Evolutionary conservation across 345 rosid genomes (phyloP), one percentile per base, ranked within the genome.

Genomic region (Aethionema arabicum): DNA sequence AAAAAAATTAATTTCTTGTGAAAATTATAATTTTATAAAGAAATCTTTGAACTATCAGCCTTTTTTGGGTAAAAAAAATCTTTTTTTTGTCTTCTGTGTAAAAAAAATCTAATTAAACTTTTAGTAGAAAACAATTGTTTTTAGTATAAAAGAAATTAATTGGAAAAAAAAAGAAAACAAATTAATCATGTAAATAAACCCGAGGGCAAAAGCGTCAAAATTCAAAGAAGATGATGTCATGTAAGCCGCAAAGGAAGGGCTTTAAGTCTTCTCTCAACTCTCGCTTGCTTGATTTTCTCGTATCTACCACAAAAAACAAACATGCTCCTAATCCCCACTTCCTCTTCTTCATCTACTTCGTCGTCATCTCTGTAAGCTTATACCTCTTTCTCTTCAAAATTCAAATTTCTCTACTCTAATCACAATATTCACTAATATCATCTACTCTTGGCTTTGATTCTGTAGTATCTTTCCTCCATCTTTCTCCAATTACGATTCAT

Each of bases 291-390:
- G 67, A 52, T 44, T 52, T 21, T 37, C 16, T 54, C 27, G 12
- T 59, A 33, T 52, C 40, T 47, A 55, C 63, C 63, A 32, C 57
- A 55, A 55, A 61, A 21, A 44, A 4, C 11, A 6, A 52, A 68
- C 52, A 69, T 69, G 74, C 0, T 69, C 55, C 74, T 62, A 69
- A 47, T 69, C 58, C 68, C 74, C 40, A 62, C 57, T 47, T 54
- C 73, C 44, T 50, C 71, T 12, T 67, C 72, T 32, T 67, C 72
- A 16, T 48, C 72, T 0, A 57, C 59, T 7, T 69, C 67, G 4
- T 51, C 50, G 7, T 56, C 59, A 1, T 52, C 58, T 56, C 40
- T 43, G 72, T 68, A 68, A 68, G 61, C 52, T 2, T 44, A 1
- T 21, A 21, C 27, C 27, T 52, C 8, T n/a, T 33, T 7, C 5